phyloP scores from a whole-genome alignment of 192 early-diverging fungal species.

The Neocallimastix lanati region DNA sequence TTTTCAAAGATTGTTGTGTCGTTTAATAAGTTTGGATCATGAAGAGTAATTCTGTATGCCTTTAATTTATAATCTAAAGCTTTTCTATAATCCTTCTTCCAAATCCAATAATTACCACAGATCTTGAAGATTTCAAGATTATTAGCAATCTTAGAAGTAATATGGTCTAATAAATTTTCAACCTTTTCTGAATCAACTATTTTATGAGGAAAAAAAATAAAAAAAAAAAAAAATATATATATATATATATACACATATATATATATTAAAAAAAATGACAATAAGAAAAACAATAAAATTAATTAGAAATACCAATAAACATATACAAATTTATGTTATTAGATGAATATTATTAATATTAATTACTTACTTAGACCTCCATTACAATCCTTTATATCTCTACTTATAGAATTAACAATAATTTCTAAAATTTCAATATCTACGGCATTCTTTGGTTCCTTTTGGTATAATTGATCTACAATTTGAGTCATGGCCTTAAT shows the following conservation, averaged over 20 bases:
- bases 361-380: not conserved
- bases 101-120: slow-evolving; percentile 57
- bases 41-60: slow-evolving; percentile 62
- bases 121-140: slow-evolving; percentile 56
- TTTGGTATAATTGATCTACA: slow-evolving; percentile 56
- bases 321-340: no score
- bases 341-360: not conserved
- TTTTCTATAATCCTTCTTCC: slow-evolving; percentile 33
- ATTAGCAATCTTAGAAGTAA: slow-evolving; percentile 56
- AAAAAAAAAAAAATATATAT: no score
- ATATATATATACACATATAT: no score
- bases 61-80: slow-evolving; percentile 67
- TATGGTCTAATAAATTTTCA: slow-evolving; percentile 43
- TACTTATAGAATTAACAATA: slow-evolving; percentile 45
- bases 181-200: not conserved
- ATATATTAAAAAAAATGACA: no score
- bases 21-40: slow-evolving; percentile 56
- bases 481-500: slow-evolving; percentile 70
- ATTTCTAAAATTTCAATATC: slow-evolving; percentile 63
- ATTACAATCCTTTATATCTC: slow-evolving; percentile 1
- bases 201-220: not conserved
- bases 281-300: no score
- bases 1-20: slow-evolving; percentile 50
- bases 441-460: slow-evolving; percentile 40
- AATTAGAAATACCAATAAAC: no score